phyloP scores from a whole-genome alignment of 495 filamentous ascomycete species.

The Trichodelitschia bisporula region DNA sequence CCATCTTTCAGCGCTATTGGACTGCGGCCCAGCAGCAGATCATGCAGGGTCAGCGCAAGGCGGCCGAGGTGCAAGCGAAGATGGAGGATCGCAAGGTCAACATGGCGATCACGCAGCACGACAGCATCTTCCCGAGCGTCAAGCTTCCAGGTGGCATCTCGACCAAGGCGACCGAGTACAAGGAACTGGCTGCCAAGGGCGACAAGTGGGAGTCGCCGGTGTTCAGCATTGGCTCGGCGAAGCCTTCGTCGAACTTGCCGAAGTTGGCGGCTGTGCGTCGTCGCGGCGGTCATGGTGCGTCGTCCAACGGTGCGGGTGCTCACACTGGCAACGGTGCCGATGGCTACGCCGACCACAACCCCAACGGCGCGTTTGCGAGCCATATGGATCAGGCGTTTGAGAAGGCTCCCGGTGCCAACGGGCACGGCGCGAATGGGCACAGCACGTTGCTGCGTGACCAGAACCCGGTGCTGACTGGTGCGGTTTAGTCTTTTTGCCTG shows the following conservation, averaged over 20 bases:
- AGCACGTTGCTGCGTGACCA: no score
- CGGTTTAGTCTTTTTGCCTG: no score
- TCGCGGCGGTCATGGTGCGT: slow-evolving; percentile 12
- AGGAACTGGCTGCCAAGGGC: slow-evolving; percentile 63
- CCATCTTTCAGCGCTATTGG: slow-evolving; percentile 71
- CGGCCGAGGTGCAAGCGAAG: slow-evolving; percentile 22
- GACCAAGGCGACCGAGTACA: slow-evolving; percentile 87
- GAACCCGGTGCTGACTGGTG: no score
- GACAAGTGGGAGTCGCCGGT: slow-evolving; percentile 89
- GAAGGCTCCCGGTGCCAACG: no score
- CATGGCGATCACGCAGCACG: slow-evolving; percentile 66
- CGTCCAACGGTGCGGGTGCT: no score
- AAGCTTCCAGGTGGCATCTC: slow-evolving; percentile 76
- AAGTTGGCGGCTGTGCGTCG: slow-evolving; percentile 33
- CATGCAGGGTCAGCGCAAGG: slow-evolving; percentile 45
- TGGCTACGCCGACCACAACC: no score
- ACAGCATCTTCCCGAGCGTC: slow-evolving; percentile 76
- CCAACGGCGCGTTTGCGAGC: no score
- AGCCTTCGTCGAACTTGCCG: slow-evolving; percentile 46
- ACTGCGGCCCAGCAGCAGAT: slow-evolving; percentile 49
- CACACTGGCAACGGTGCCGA: no score
- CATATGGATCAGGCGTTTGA: no score
- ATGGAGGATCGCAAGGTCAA: slow-evolving; percentile 59
- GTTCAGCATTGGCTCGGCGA: slow-evolving; percentile 67
- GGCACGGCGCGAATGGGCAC: no score